Base-by-base conservation (phyloP, 352 stramenopile genomes). In the Aphanomyces astaci region DNA sequence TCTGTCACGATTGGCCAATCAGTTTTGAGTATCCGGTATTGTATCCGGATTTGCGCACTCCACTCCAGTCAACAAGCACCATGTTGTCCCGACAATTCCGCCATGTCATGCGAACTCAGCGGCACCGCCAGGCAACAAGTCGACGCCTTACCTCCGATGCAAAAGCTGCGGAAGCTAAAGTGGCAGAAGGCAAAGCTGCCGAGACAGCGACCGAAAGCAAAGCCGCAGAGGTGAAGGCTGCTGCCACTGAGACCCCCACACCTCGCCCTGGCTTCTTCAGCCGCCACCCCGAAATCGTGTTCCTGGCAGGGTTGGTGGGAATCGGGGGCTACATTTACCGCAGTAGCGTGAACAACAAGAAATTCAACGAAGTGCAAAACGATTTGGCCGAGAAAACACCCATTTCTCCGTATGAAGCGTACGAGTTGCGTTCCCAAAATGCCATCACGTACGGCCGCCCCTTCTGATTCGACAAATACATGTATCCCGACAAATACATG, bases 371-470 rank as follows among this genome's bases (percentile, higher is more conserved):
- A 33, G 31, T 84, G 68, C 86, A 92, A 75, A 75, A 74, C 64
- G 82, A 83, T 22, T 88, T 94, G 66, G 81, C 81, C 4, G 86
- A 94, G 59, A 63, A 66, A 1, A 80, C 86, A 46, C 78, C 89
- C 31, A 91, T 94, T 66, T 91, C 86, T 27, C 86, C 86, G 32
- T 94, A 91, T 71, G 86, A 94, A 70, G 86, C 86, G 43, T 94
- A 82, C 80, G 86, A 94, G 69, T 73, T 94, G 69, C 83, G 86
- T 43, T 89, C 79, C 69, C 80, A 74, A 36, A 94, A 94, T 71
- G 76, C 81, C 56, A 87, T 94, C 71, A 90, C 80, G 86, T 93
- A 76, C 51, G 76, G n/a, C 30, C 19, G 24, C 25, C 4, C 4
- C 1, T n/a, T n/a, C n/a, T n/a, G n/a, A n/a, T n/a, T n/a, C n/a